Evolutionary conservation across 495 filamentous ascomycete genomes (phyloP).

Genomic region (Penicillium steckii): DNA sequence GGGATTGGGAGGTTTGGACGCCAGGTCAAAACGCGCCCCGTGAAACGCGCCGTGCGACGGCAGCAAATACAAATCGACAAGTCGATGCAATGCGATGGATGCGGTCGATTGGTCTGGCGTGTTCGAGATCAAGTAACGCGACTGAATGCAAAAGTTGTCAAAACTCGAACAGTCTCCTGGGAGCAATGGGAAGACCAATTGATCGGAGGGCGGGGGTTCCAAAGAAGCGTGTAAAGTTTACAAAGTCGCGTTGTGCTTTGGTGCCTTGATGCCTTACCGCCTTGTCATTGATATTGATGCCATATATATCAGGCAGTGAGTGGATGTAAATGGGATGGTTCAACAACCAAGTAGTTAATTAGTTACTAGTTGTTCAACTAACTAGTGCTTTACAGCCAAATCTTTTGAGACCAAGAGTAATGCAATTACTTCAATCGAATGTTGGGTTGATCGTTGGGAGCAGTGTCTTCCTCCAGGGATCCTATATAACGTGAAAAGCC

Average conservation of each 20-base stretch:
- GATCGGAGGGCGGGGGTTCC: slow-evolving; percentile 5
- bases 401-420: no score
- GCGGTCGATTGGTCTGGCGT: neutral
- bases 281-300: no score
- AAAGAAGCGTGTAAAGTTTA: slow-evolving; percentile 10
- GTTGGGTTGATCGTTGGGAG: no score
- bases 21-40: slow-evolving; percentile 25
- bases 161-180: neutral
- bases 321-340: no score
- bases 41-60: slow-evolving; percentile 28
- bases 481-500: no score
- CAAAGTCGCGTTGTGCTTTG: slow-evolving; percentile 1
- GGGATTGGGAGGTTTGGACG: slow-evolving; percentile 2
- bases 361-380: no score
- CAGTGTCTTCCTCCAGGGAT: no score
- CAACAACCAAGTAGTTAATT: no score
- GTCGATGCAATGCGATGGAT: slow-evolving; percentile 1
- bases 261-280: neutral
- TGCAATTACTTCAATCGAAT: no score
- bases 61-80: slow-evolving; percentile 11
- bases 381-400: no score
- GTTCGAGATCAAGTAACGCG: neutral
- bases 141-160: neutral
- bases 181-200: slow-evolving; percentile 2
- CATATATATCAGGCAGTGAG: no score